Conservation (phyloP, 306 rosid genomes). For the Gillenia trifoliata region DNA sequence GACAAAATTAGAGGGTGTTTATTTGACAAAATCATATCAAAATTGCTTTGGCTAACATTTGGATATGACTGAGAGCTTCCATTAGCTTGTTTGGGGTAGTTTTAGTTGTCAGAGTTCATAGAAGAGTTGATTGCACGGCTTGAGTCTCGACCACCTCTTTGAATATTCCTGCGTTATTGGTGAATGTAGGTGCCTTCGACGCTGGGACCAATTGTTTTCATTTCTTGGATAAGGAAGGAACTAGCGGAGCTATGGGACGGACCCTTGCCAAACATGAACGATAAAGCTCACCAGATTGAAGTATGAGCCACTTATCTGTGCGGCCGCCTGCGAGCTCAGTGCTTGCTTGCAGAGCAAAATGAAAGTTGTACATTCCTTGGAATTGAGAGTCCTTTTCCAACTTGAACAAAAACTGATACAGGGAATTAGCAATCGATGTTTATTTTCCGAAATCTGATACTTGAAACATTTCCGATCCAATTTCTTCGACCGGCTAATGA, state of each 20-base stretch:
- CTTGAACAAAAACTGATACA: constrained; percentile 9
- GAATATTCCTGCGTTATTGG: constrained; percentile 6
- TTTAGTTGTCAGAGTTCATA: background rate
- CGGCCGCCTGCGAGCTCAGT: background rate
- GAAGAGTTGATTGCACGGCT: background rate
- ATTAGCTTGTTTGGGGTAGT: background rate
- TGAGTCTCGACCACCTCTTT: background rate
- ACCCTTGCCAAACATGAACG: constrained; percentile 42
- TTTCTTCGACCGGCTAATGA: background rate
- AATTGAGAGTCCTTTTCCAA: constrained; percentile 22
- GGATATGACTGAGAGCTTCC: background rate
- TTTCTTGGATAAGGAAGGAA: constrained; percentile 81
- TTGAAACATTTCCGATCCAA: constrained; percentile 9
- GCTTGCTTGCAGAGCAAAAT: constrained; percentile 23
- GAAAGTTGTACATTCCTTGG: constrained; percentile 56
- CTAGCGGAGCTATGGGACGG: constrained; percentile 91
- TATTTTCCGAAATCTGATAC: constrained; percentile 10
- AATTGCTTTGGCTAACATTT: background rate
- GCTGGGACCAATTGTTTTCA: constrained; percentile 70
- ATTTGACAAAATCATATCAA: background rate
- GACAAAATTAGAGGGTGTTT: background rate
- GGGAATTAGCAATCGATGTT: constrained; percentile 27
- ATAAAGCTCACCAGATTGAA: constrained; percentile 67
- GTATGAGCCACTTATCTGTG: constrained; percentile 34
- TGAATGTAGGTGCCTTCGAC: constrained; percentile 85